phyloP scores from a whole-genome alignment of 495 filamentous ascomycete species.

The Aspergillus sparsus region DNA sequence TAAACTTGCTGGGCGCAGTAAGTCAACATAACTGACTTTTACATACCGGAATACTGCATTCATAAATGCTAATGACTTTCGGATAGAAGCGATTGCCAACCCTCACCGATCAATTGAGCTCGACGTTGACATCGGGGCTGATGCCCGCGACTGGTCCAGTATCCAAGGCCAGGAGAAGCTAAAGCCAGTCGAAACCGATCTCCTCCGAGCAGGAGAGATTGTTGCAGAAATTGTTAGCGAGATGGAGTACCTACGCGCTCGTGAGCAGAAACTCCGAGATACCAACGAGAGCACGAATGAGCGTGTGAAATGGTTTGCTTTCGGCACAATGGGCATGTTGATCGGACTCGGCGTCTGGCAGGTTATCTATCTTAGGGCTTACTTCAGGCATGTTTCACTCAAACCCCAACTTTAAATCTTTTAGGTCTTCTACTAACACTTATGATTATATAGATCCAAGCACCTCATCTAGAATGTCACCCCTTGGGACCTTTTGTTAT shows the following conservation, averaged over 20 bases:
- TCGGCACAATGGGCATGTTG: slow-evolving; percentile 91
- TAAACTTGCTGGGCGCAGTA: slow-evolving; percentile 63
- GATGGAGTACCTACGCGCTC: slow-evolving; percentile 86
- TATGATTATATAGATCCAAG: slow-evolving; percentile 59
- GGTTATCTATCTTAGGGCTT: slow-evolving; percentile 94
- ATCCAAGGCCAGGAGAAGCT: slow-evolving; percentile 97
- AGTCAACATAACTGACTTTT: slow-evolving; percentile 26
- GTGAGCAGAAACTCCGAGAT: slow-evolving; percentile 95
- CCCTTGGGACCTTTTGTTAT: slow-evolving; percentile 13
- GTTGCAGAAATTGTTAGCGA: slow-evolving; percentile 77
- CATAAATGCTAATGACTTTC: slow-evolving; percentile 4
- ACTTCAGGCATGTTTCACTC: slow-evolving; percentile 73
- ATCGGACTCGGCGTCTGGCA: slow-evolving; percentile 93
- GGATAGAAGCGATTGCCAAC: slow-evolving; percentile 47
- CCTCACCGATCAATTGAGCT: slow-evolving; percentile 83
- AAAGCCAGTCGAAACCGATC: slow-evolving; percentile 94
- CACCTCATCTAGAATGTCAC: slow-evolving; percentile 69
- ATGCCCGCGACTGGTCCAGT: slow-evolving; percentile 96
- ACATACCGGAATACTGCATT: not conserved
- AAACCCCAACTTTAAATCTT: not conserved
- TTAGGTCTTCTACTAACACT: slow-evolving; percentile 1
- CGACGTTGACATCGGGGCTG: slow-evolving; percentile 97
- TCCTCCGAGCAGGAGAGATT: slow-evolving; percentile 89
- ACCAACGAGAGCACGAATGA: slow-evolving; percentile 99
- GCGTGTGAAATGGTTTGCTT: slow-evolving; percentile 97